Evolutionary conservation across 768 basidiomycete genomes (phyloP).

Genomic region (Boletus fagicola): DNA sequence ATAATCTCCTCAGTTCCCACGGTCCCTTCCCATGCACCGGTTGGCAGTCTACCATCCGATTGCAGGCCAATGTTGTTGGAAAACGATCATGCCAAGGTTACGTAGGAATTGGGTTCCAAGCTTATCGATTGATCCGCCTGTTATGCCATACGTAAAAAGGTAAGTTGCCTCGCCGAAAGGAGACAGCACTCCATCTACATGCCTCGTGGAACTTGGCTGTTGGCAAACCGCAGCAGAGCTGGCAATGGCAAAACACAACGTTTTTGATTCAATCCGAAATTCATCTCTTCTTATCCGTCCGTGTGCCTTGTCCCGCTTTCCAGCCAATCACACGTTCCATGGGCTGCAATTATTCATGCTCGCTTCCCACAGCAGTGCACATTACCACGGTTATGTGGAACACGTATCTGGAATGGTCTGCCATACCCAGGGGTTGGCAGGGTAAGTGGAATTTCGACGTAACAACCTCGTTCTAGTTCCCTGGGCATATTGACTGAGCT

Average conservation of each 20-base stretch:
- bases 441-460: not conserved
- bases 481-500: no score
- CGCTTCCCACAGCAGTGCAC: not conserved
- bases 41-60: constrained; percentile 8
- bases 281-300: not conserved
- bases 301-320: not conserved
- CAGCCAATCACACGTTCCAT: constrained; percentile 1
- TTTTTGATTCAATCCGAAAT: constrained; percentile 4
- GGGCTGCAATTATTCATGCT: not conserved
- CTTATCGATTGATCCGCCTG: not conserved
- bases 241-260: constrained; percentile 5
- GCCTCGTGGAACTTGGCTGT: constrained; percentile 21
- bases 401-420: not conserved
- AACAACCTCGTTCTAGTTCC: not conserved
- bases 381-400: not conserved
- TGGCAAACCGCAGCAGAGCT: constrained; percentile 13
- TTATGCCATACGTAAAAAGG: constrained; percentile 4
- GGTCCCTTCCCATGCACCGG: not conserved
- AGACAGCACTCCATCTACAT: not conserved
- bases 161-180: not conserved
- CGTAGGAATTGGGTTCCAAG: not conserved
- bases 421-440: constrained; percentile 12
- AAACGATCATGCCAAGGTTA: constrained; percentile 2
- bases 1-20: not conserved
- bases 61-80: not conserved